Evolutionary conservation across 176 grass and related monocot genomes (phyloP), one percentile per base, ranked within the genome.

Genomic region (Pontederia paniculata): DNA sequence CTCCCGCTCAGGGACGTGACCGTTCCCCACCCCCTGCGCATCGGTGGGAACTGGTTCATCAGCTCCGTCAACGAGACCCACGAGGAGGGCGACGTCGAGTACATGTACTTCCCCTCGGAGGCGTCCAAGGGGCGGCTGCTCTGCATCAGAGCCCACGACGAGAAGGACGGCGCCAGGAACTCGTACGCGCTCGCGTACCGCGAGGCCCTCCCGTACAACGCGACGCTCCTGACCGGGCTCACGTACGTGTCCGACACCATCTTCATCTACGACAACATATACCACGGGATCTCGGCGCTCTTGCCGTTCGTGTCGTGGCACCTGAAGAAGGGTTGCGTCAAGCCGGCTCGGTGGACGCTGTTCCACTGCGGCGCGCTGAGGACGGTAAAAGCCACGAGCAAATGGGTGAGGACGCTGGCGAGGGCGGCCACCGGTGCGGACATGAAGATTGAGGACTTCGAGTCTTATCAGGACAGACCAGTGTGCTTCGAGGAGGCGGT

Each of bases 401-500:
- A 41, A 21, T 77, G 74, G 74, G 45, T 77, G 23, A 56, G 10
- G 12, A 37, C 51, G 15, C 21, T 70, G 5, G 19, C 49, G 31
- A 65, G 70, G 37, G 22, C 63, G 42, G 28, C n/a, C n/a, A n/a
- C n/a, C n/a, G n/a, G n/a, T n/a, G n/a, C n/a, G n/a, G n/a, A n/a
- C n/a, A n/a, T n/a, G 48, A 61, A 1, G 23, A 48, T 77, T 9
- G 66, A 77, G 12, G 48, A 55, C 5, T 37, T 69, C 5, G 48
- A 69, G 46, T 12, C 12, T 10, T n/a, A 23, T 2, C 28, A 12
- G 13, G 7, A 17, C 13, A 19, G 52, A 20, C 41, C 65, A 21
- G 44, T 31, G 14, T 77, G 74, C 23, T 77, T 70, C 15, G 56
- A 77, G 56, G 65, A 77, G 63, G 74, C 65, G 9, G 74, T 63